Conservation (phyloP, 352 stramenopile genomes). For the Phytophthora fragariae region DNA sequence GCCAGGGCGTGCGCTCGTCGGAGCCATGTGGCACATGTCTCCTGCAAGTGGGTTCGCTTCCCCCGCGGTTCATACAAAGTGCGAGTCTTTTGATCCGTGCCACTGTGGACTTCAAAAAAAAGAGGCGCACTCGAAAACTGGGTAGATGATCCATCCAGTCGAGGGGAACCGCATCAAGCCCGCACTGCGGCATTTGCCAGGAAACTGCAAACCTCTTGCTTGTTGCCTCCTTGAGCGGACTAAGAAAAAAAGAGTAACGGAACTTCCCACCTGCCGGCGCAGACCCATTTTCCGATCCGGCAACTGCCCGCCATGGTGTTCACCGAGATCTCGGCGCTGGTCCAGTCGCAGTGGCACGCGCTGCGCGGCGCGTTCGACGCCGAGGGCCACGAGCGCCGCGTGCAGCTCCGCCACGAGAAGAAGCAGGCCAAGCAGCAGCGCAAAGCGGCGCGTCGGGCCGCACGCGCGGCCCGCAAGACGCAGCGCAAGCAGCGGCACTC, state of each 20-base stretch:
- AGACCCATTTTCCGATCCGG: constrained; percentile 28
- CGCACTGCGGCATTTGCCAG: constrained; percentile 29
- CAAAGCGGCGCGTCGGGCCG: constrained; percentile 34
- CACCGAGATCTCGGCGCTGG: constrained; percentile 42
- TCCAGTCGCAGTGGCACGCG: constrained; percentile 46
- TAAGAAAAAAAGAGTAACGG: constrained; percentile 29
- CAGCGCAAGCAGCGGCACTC: constrained; percentile 32
- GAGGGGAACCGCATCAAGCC: constrained; percentile 6
- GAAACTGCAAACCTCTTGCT: constrained; percentile 30
- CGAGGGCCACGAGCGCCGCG: constrained; percentile 30
- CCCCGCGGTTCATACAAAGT: constrained; percentile 4
- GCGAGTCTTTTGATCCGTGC: background rate
- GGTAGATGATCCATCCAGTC: constrained; percentile 33
- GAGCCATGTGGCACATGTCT: constrained; percentile 38
- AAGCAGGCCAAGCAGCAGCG: constrained; percentile 49
- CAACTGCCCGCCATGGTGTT: constrained; percentile 43
- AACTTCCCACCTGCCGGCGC: constrained; percentile 12
- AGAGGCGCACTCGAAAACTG: background rate
- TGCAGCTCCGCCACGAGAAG: constrained; percentile 40
- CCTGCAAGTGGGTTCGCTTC: constrained; percentile 33
- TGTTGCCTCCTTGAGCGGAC: constrained; percentile 1
- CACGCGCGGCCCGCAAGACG: constrained; percentile 36
- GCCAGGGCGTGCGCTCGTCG: constrained; percentile 17
- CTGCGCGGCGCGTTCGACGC: constrained; percentile 34
- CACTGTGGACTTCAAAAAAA: constrained; percentile 10